Evolutionary conservation across 768 basidiomycete species (phyloP).

Genomic region (Candolleomyces eurysporus): DNA sequence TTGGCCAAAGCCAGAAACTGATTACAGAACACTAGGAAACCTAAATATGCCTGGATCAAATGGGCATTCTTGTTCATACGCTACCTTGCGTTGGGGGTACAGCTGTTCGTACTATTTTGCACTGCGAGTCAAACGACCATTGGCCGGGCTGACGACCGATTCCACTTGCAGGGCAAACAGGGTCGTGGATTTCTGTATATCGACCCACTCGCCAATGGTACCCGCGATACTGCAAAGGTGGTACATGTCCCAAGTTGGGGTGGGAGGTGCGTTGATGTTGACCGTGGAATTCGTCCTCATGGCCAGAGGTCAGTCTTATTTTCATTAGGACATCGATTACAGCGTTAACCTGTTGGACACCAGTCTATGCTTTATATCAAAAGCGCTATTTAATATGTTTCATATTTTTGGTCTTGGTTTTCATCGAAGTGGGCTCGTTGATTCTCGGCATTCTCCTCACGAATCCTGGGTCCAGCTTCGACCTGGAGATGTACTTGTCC

Average conservation of each 20-base stretch:
- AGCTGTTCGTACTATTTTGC: slow-evolving; percentile 19
- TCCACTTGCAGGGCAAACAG: slow-evolving; percentile 19
- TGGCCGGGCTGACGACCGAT: not conserved
- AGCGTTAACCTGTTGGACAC: not conserved
- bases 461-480: slow-evolving; percentile 16
- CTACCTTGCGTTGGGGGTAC: slow-evolving; percentile 25
- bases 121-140: too few species aligned
- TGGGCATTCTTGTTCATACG: slow-evolving; percentile 28
- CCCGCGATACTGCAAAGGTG: slow-evolving; percentile 17
- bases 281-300: slow-evolving; percentile 28
- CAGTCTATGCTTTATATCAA: slow-evolving; percentile 36
- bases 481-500: slow-evolving; percentile 17
- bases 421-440: slow-evolving; percentile 20
- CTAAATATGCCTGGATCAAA: slow-evolving; percentile 22
- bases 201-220: slow-evolving; percentile 6
- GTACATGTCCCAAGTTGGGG: slow-evolving; percentile 24
- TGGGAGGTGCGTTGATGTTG: slow-evolving; percentile 23
- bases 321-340: not conserved
- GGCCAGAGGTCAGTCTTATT: slow-evolving; percentile 20
- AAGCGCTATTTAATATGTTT: slow-evolving; percentile 23
- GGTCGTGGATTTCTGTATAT: slow-evolving; percentile 16
- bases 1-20: too few species aligned
- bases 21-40: slow-evolving; percentile 15
- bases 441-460: slow-evolving; percentile 19
- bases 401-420: slow-evolving; percentile 18